Conservation (phyloP, 352 stramenopile genomes). For the Pythium rhizo-oryzae region DNA sequence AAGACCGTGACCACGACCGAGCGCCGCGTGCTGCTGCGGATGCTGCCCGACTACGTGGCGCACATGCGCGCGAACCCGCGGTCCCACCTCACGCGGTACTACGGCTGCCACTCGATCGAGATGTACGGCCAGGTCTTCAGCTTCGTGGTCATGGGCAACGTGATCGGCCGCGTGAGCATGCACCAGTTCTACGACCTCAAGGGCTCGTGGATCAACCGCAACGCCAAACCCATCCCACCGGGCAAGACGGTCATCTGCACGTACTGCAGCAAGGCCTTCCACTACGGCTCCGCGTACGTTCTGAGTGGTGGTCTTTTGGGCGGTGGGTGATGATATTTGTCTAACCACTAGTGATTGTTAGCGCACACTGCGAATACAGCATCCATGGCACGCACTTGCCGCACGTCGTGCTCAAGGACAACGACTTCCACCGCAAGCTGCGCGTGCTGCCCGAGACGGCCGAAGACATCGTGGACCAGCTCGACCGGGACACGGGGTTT, state of each 20-base stretch:
- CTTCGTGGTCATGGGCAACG: slow-evolving; percentile 93
- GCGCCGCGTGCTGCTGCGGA: slow-evolving; percentile 74
- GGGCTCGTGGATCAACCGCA: slow-evolving; percentile 87
- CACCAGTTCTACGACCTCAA: slow-evolving; percentile 93
- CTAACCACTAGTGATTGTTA: neutral
- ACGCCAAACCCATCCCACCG: slow-evolving; percentile 74
- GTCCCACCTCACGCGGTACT: slow-evolving; percentile 89
- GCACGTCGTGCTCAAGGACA: slow-evolving; percentile 86
- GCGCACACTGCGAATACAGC: slow-evolving; percentile 73
- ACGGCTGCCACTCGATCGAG: slow-evolving; percentile 88
- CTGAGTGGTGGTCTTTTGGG: neutral
- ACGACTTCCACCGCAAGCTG: slow-evolving; percentile 86
- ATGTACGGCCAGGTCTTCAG: slow-evolving; percentile 90
- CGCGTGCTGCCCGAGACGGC: slow-evolving; percentile 64
- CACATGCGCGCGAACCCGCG: slow-evolving; percentile 82
- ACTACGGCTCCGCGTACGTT: slow-evolving; percentile 64
- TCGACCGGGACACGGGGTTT: slow-evolving; percentile 77
- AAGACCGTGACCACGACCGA: slow-evolving; percentile 87
- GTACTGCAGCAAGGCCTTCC: slow-evolving; percentile 84
- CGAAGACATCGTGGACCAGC: slow-evolving; percentile 59
- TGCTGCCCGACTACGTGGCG: slow-evolving; percentile 81
- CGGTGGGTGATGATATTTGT: neutral
- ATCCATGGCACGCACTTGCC: slow-evolving; percentile 77
- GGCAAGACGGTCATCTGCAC: slow-evolving; percentile 87
- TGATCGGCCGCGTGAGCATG: slow-evolving; percentile 81